Conservation (phyloP, 805 yeast species). For the Vanderwaltozyma verrucispora region DNA sequence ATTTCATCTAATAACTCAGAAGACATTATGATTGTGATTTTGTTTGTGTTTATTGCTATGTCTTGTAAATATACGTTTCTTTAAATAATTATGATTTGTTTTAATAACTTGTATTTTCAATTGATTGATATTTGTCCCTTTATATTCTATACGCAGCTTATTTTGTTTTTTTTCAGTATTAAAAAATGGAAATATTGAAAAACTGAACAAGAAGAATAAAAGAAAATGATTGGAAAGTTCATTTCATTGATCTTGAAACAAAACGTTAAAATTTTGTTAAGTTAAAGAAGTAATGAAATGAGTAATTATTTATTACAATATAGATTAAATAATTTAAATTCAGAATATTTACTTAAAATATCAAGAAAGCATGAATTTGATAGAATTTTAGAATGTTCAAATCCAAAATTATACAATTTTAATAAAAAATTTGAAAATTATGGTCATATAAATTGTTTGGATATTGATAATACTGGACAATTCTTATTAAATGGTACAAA, state of each 20-base stretch:
- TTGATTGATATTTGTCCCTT: no score
- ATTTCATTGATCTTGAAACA: no score
- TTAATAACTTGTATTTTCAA: no score
- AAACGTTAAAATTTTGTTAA: background rate
- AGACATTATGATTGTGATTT: conserved; percentile 4
- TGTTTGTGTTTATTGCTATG: background rate
- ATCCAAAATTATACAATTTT: conserved; percentile 1
- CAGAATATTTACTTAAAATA: conserved; percentile 5
- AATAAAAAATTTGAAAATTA: background rate
- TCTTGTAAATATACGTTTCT: no score
- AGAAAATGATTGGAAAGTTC: no score
- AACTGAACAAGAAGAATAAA: no score
- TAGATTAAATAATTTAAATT: conserved; percentile 9
- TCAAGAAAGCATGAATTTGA: conserved; percentile 13
- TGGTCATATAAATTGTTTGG: conserved; percentile 12
- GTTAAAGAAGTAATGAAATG: background rate
- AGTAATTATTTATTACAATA: conserved; percentile 5
- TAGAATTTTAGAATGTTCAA: conserved; percentile 10
- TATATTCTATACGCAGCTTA: no score
- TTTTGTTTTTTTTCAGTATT: no score
- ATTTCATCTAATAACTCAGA: conserved; percentile 51
- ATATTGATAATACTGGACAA: conserved; percentile 12
- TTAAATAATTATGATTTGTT: no score
- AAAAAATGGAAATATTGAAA: no score
- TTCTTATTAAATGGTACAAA: conserved; percentile 18